phyloP scores from a whole-genome alignment of 805 yeast genomes.

The Wickerhamomyces subpelliculosus region DNA sequence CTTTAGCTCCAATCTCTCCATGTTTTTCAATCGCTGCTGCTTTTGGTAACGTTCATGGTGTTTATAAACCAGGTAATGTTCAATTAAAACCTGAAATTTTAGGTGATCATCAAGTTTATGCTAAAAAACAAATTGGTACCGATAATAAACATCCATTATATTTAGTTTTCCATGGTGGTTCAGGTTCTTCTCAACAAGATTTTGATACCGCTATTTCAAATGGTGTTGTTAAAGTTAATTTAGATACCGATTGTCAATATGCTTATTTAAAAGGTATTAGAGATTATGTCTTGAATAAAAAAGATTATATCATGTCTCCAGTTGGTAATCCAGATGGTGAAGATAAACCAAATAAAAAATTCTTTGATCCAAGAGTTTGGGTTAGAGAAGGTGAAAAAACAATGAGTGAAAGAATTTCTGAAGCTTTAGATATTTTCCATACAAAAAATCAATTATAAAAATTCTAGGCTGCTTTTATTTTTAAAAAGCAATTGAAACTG shows the following conservation, averaged over 20 bases:
- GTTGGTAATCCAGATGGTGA: constrained; percentile 99
- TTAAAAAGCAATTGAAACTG: too few relatives aligned
- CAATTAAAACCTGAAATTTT: constrained; percentile 85
- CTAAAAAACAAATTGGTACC: constrained; percentile 57
- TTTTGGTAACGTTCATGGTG: constrained; percentile 99
- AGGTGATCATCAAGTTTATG: constrained; percentile 92
- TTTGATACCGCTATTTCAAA: constrained; percentile 82
- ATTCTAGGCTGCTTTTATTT: too few relatives aligned
- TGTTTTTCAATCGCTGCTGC: constrained; percentile 99
- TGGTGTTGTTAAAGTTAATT: constrained; percentile 98
- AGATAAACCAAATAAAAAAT: constrained; percentile 99
- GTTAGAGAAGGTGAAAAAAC: constrained; percentile 99
- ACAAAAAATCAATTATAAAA: constrained; percentile 52
- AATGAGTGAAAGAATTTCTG: constrained; percentile 79
- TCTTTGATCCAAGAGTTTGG: constrained; percentile 99
- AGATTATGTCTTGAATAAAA: constrained; percentile 92
- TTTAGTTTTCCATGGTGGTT: constrained; percentile 99
- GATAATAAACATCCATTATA: constrained; percentile 65
- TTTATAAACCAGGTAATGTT: constrained; percentile 98
- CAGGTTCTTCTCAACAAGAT: constrained; percentile 92
- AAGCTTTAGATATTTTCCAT: constrained; percentile 84
- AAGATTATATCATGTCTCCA: constrained; percentile 82
- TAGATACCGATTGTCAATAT: constrained; percentile 98
- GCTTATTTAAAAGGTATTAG: constrained; percentile 97
- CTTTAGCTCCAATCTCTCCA: constrained; percentile 85